Evolutionary conservation across 441 rosid genomes (phyloP), one percentile per base, ranked within the genome.

Genomic region (Croton laevigatus): DNA sequence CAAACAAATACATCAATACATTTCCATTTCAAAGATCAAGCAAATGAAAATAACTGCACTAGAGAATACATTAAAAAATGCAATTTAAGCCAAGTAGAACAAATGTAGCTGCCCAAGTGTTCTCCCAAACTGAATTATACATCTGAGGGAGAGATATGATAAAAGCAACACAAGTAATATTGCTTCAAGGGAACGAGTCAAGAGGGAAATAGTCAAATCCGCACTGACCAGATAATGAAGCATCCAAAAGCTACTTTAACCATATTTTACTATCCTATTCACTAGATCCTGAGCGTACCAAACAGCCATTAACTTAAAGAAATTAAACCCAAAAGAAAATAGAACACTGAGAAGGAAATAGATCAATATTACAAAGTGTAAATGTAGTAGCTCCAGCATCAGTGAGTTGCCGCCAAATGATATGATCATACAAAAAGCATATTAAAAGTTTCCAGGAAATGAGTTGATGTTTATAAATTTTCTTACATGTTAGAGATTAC

Each of bases 151-250:
- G 10, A 62, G 27, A 44, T 37, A 38, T 0, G 4, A 17, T 20
- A 38, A 62, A 68, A 77, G 73, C 74, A 77, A 69, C 80, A 59
- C 77, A 68, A 11, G 44, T 19, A 40, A 42, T 73, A n/a, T 73
- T 42, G 77, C 77, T 69, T 77, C 71, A 63, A 69, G 74, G 68
- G 77, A 73, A 68, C 68, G 61, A 71, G 75, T 71, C 71, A 65
- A 14, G 37, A 32, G 62, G 71, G 69, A 69, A 69, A 22, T 22
- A 38, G 10, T 3, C 1, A 45, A 12, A 65, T 69, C 71, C 74
- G 51, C 69, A 70, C 62, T 20, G 57, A 73, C 80, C 62, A 69
- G 74, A 73, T 65, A 40, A 64, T 59, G 74, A 69, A 73, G 77
- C 77, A 34, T n/a, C n/a, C 5, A 3, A 60, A 48, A 45, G 0